A percentile compares a stretch with the other conserved stretches of the same genome.
Evolutionary conservation across 768 basidiomycete genomes (phyloP).

Genomic region (Suillus discolor): DNA sequence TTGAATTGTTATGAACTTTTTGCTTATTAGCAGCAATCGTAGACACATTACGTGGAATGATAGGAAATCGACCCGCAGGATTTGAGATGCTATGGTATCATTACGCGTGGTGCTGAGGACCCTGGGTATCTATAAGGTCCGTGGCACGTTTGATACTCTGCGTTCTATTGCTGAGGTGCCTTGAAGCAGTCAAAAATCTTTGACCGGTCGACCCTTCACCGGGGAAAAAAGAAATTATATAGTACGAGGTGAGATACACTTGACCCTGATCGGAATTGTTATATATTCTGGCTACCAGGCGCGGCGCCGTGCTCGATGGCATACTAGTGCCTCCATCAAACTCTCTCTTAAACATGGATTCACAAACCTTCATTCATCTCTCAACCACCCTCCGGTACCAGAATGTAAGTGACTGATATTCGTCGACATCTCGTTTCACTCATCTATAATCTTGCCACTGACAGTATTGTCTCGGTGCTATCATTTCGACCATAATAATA

Average conservation of each 20-base stretch:
- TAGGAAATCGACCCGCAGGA: not conserved
- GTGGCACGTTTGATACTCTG: not conserved
- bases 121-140: not conserved
- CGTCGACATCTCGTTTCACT: not conserved
- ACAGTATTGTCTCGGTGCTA: not conserved
- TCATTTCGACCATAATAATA: not conserved
- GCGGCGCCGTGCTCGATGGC: not conserved
- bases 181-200: not conserved
- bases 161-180: not conserved
- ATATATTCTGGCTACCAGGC: not conserved
- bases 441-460: not conserved
- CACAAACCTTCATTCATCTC: not conserved
- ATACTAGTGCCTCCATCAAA: not conserved
- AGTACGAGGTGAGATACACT: not conserved
- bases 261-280: not conserved
- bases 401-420: not conserved
- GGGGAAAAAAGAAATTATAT: too few species aligned
- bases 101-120: not conserved
- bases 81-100: not conserved
- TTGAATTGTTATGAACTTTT: too few species aligned
- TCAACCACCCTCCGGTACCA: not conserved
- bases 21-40: too few species aligned
- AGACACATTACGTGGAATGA: too few species aligned
- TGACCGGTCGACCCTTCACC: not conserved
- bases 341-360: not conserved